Evolutionary conservation across 176 grass and related monocot species (phyloP), one percentile per base, ranked within the genome.

Genomic region (Oryza officinalis): DNA sequence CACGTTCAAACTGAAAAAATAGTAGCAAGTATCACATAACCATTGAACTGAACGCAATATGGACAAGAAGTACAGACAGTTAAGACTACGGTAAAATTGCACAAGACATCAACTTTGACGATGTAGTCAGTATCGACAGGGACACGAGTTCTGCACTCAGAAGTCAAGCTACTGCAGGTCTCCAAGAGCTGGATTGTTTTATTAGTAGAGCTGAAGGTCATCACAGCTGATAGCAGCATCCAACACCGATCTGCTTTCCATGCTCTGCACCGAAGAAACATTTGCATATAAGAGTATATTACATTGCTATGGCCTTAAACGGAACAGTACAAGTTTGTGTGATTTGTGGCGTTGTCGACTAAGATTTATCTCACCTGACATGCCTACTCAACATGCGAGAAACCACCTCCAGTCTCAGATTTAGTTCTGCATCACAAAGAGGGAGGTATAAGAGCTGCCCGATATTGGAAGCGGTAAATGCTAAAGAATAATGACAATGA

Each of bases 341-440:
- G 4, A 9, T 44, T 84, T 44, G 41, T 12, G 37, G 6, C 15
- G 27, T 13, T 35, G 5, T 35, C 5, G 33, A 35, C 33, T 38
- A 8, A 67, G 57, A 80, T 32, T 61, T 63, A 77, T 30, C 81
- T 74, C 31, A 92, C 84, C 87, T 81, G 45, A 49, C 52, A 80
- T 43, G 69, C n/a, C 86, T 88, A 97, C 81, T 97, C 95, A 28
- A 98, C 87, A 82, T 86, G 92, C 20, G 90, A 87, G 69, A 94
- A 84, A 74, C 92, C 81, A 59, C 91, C 88, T 70, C 87, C 91
- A 22, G 71, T 69, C 57, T 95, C 85, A 67, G 87, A 93, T 80
- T 90, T 86, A 45, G 89, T 95, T 76, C 96, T 98, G 89, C 71
- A 67, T 28, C 67, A 44, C 69, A 38, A 57, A 74, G 35, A 80